These are phyloP conservation scores for Naegleria fowleri DNA, from an alignment of 208 protist species.

Conservation along the genomic window DNA sequence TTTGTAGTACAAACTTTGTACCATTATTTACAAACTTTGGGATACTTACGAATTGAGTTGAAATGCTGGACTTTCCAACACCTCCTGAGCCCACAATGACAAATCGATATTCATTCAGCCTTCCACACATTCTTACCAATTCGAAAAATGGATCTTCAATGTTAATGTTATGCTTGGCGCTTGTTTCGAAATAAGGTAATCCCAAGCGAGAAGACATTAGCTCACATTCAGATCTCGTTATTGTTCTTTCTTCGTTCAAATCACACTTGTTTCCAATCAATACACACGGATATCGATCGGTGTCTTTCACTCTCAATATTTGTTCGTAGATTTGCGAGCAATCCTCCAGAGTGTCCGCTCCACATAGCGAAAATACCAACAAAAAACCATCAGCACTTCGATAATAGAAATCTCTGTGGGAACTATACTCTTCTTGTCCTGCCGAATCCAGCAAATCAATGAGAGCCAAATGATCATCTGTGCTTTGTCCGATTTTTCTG, in stretches of 20 bases:
- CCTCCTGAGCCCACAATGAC: slow-evolving; percentile 8
- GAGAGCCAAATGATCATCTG: background rate
- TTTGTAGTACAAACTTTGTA: too few species aligned
- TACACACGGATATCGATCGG: background rate
- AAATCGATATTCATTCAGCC: background rate
- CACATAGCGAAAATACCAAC: slow-evolving; percentile 51
- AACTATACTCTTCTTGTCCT: slow-evolving; percentile 1
- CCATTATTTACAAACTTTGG: too few species aligned
- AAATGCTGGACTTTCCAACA: background rate
- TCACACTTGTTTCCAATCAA: slow-evolving; percentile 36
- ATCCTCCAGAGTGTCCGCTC: slow-evolving; percentile 47
- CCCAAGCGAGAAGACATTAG: background rate
- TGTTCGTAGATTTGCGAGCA: slow-evolving; percentile 34
- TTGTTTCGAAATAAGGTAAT: slow-evolving; percentile 52
- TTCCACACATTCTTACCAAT: slow-evolving; percentile 33
- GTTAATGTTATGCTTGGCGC: slow-evolving; percentile 50
- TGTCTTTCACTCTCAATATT: background rate
- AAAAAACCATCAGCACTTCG: slow-evolving; percentile 49
- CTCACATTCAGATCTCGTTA: background rate
- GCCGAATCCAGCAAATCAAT: background rate
- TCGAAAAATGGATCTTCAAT: slow-evolving; percentile 47
- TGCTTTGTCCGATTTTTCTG: too few species aligned
- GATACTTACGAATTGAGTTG: background rate
- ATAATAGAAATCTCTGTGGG: slow-evolving; percentile 11
- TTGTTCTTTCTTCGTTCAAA: background rate